A percentile compares a stretch with the other conserved stretches of the same genome.
Evolutionary conservation across 352 stramenopile species (phyloP).

Genomic region (Peronospora destructor): DNA sequence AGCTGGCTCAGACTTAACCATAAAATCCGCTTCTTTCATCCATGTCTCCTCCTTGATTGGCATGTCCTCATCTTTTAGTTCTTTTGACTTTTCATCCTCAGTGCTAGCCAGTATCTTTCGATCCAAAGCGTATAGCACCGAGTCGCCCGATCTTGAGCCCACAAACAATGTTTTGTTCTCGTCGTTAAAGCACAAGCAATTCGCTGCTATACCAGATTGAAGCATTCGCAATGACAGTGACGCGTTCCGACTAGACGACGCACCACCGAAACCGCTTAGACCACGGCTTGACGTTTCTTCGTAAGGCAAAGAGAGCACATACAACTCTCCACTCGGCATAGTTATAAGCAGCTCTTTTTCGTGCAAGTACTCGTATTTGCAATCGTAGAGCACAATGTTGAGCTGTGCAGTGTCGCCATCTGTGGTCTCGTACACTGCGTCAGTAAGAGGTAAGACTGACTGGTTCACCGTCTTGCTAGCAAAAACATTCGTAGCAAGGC

Average conservation of each 20-base stretch:
- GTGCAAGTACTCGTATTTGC: constrained; percentile 54
- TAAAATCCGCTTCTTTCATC: constrained; percentile 7
- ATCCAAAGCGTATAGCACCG: constrained; percentile 56
- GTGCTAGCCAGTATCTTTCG: constrained; percentile 26
- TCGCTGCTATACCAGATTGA: constrained; percentile 36
- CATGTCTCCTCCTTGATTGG: constrained; percentile 23
- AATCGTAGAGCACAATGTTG: constrained; percentile 63
- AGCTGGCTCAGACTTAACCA: constrained; percentile 15
- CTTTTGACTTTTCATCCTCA: constrained; percentile 9
- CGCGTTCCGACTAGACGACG: constrained; percentile 21
- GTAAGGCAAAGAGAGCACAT: constrained; percentile 54
- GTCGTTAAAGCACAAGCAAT: constrained; percentile 58
- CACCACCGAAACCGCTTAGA: constrained; percentile 23
- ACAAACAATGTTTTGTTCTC: constrained; percentile 68
- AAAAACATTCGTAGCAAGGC: constrained; percentile 64
- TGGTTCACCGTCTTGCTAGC: constrained; percentile 71
- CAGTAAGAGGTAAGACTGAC: constrained; percentile 54
- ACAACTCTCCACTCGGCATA: constrained; percentile 52
- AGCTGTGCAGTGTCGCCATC: constrained; percentile 42
- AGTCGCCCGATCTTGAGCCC: constrained; percentile 74
- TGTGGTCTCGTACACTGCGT: constrained; percentile 54
- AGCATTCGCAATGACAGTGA: constrained; percentile 54
- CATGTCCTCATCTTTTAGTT: constrained; percentile 22
- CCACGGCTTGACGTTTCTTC: constrained; percentile 41
- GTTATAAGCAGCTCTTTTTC: constrained; percentile 69